Evolutionary conservation across 306 rosid species (phyloP), one percentile per base, ranked within the genome.

Genomic region (Castanea mollissima): DNA sequence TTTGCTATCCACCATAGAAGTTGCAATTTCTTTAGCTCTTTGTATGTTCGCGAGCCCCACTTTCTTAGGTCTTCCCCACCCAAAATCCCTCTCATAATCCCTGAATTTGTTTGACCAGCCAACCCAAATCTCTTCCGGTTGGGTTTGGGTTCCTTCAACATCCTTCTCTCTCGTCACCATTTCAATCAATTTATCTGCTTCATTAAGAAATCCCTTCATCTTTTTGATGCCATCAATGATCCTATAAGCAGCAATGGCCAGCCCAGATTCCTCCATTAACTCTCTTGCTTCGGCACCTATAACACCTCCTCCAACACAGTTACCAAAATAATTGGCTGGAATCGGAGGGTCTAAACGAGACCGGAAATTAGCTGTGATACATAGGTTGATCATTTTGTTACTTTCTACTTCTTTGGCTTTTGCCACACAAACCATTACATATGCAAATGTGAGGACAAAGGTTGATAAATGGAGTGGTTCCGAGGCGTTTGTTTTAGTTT

Each of bases 11-110:
- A 80, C 78, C 59, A 86, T 19, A 0, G 77, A 84, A 76, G 86
- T 74, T 0, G 88, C 63, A 4, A 23, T 23, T 23, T 0, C 23
- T 23, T 79, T 71, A 55, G 51, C 49, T 69, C 78, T 76, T 35
- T 79, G 82, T 1, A 76, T 16, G 1, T 88, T 85, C 38, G 83
- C 32, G 0, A 78, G 1, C 11, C 77, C 84, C 25, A 79, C 44
- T 71, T 80, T 89, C 69, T 8, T 71, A 0, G 87, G 90, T 51
- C 25, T 83, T 55, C 89, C 90, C 92, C 88, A 84, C 9, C 90
- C 89, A 62, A 84, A 89, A 57, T 84, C 88, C 74, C 57, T 32
- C 34, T 32, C 21, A 27, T 85, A 78, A 57, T 83, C 16, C 71
- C 54, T 83, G 69, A 86, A 78, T 38, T 77, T 23, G 6, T 77